Conservation (phyloP, 129 eudicot species). For the Arctium lappa region DNA sequence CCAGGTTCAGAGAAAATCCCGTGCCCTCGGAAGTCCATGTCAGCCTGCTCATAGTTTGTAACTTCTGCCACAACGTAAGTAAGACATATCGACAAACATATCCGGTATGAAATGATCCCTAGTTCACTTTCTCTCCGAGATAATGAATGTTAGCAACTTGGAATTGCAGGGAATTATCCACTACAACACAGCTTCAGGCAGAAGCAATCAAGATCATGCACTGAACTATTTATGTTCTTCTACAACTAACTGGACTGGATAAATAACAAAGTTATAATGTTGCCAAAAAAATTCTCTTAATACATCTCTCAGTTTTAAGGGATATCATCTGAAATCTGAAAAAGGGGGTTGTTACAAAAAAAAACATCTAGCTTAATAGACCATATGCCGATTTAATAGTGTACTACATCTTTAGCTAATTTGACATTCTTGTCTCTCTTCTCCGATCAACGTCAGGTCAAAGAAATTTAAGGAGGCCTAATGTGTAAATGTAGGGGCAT, state of each 20-base stretch:
- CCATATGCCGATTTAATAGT: neutral
- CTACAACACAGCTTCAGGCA: neutral
- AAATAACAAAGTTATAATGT: neutral
- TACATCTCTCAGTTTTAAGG: neutral
- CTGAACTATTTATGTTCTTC: neutral
- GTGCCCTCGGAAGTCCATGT: constrained; percentile 78
- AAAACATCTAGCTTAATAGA: neutral
- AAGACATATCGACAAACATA: constrained; percentile 82
- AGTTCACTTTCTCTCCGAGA: neutral
- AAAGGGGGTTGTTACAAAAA: neutral
- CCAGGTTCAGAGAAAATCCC: constrained; percentile 73
- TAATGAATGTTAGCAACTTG: neutral
- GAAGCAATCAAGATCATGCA: neutral
- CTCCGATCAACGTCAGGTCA: neutral
- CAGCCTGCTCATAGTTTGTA: constrained; percentile 93
- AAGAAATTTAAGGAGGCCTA: neutral
- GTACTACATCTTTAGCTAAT: neutral
- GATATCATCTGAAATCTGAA: neutral
- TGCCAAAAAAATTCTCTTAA: neutral
- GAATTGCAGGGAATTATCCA: neutral
- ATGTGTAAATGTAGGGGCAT: neutral
- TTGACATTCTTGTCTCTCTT: neutral
- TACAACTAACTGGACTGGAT: neutral
- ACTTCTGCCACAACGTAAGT: constrained; percentile 98
- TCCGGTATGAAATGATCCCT: constrained; percentile 19